phyloP scores from a whole-genome alignment of 2,329 filamentous ascomycete species.

The Ceratocystis alfenasii region DNA sequence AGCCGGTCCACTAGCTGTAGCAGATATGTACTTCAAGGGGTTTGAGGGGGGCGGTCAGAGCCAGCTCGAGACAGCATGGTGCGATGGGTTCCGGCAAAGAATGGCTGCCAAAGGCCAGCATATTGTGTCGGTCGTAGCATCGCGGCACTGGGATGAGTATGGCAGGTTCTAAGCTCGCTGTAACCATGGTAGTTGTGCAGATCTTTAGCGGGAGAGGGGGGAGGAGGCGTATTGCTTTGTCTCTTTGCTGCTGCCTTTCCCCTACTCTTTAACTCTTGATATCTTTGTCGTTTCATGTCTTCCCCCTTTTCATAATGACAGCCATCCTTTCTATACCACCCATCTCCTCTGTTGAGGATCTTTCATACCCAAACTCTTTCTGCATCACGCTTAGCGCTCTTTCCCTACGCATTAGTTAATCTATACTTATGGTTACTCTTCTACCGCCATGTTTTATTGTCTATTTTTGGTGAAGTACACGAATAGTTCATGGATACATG shows the following conservation, averaged over 20 bases:
- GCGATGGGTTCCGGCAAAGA: conserved; percentile 34
- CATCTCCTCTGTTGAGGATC: not conserved
- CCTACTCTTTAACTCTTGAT: not conserved
- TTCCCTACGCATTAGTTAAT: not conserved
- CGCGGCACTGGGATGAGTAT: conserved; percentile 30
- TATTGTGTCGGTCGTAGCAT: conserved; percentile 32
- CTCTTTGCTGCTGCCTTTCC: not conserved
- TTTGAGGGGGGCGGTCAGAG: conserved; percentile 32
- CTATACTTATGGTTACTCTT: not conserved
- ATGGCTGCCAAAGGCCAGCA: conserved; percentile 34
- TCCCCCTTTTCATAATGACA: not conserved
- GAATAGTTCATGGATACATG: not conserved
- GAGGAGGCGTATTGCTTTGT: not conserved
- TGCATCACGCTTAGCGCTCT: not conserved
- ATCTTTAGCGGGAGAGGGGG: too few species aligned
- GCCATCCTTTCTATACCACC: not conserved
- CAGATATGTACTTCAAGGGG: conserved; percentile 34
- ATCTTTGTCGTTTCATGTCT: not conserved
- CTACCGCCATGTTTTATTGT: not conserved
- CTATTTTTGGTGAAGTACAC: not conserved
- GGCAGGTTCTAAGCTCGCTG: conserved; percentile 14
- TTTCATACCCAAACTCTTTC: not conserved
- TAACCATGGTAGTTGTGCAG: not conserved
- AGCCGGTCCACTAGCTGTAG: conserved; percentile 34
- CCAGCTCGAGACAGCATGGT: conserved; percentile 38